phyloP scores from a whole-genome alignment of 2,329 filamentous ascomycete genomes.

The Taxawa tesnikishii region DNA sequence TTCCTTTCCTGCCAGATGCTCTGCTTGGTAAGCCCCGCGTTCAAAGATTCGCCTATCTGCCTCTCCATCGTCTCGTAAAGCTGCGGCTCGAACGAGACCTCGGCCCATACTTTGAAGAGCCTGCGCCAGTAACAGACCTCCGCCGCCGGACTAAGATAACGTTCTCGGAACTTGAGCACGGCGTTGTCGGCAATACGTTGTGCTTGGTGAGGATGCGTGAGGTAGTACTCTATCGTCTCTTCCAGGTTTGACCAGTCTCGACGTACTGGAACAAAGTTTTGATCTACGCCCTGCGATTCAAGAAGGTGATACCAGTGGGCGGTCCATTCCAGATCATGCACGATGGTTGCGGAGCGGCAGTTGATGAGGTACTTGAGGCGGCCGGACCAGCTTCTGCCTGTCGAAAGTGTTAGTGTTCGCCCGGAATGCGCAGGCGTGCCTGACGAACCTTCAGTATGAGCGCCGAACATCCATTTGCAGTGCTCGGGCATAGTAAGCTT shows the following conservation, averaged over 20 bases:
- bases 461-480: conserved; percentile 15
- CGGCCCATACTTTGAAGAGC: conserved; percentile 17
- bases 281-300: conserved; percentile 10
- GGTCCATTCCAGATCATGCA: conserved; percentile 15
- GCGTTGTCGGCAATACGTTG: conserved; percentile 14
- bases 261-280: conserved; percentile 16
- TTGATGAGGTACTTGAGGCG: conserved; percentile 18
- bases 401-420: too few species aligned
- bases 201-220: conserved; percentile 11
- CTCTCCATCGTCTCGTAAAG: conserved; percentile 8
- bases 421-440: too few species aligned
- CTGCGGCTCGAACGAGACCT: conserved; percentile 15
- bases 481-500: conserved; percentile 9
- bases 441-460: conserved; percentile 16
- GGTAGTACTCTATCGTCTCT: conserved; percentile 12
- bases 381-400: conserved; percentile 16
- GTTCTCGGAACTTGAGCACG: conserved; percentile 12
- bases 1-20: too few species aligned
- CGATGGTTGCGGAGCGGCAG: conserved; percentile 15
- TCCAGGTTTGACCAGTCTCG: conserved; percentile 17
- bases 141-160: conserved; percentile 16
- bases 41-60: too few species aligned
- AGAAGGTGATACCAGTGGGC: conserved; percentile 16
- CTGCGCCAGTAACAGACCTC: conserved; percentile 18
- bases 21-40: too few species aligned